A percentile compares a stretch with the other conserved stretches of the same genome.
phyloP scores from a whole-genome alignment of 1,139 yeast genomes.

The Candida pseudocylindracea region DNA sequence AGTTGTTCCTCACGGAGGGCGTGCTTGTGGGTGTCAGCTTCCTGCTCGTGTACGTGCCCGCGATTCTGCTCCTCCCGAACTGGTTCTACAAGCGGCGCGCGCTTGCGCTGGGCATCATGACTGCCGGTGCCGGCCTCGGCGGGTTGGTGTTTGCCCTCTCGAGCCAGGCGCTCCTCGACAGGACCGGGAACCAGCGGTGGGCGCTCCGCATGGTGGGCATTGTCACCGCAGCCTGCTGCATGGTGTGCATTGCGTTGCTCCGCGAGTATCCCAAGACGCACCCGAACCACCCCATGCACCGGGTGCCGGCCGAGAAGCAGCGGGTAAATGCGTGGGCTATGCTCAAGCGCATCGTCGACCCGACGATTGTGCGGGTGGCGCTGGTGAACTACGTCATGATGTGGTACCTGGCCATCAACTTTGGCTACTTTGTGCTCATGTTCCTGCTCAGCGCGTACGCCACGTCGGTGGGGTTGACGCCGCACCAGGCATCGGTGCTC shows the following conservation, averaged over 20 bases:
- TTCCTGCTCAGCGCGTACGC: constrained; percentile 44
- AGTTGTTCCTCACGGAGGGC: constrained; percentile 50
- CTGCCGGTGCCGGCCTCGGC: constrained; percentile 47
- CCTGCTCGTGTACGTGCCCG: constrained; percentile 15
- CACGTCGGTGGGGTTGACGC: constrained; percentile 29
- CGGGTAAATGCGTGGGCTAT: too few relatives aligned
- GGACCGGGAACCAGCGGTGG: constrained; percentile 39
- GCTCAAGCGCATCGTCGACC: constrained; percentile 8
- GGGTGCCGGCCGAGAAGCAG: too few relatives aligned
- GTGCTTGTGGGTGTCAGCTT: constrained; percentile 39
- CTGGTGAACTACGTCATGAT: constrained; percentile 13
- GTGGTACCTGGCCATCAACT: constrained; percentile 33
- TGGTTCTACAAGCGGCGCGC: constrained; percentile 39
- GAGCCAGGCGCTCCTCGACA: constrained; percentile 20
- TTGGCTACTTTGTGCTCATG: constrained; percentile 36
- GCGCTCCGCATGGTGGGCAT: constrained; percentile 40
- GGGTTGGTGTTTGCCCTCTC: constrained; percentile 32
- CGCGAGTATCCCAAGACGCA: constrained; percentile 1
- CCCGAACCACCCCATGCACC: too few relatives aligned
- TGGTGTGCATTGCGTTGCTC: too few relatives aligned
- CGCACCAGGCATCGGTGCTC: constrained; percentile 30
- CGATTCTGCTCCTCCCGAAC: constrained; percentile 9
- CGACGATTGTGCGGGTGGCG: constrained; percentile 6
- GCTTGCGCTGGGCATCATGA: constrained; percentile 35
- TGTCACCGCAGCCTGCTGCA: constrained; percentile 12